These are phyloP conservation scores for Avena eriantha DNA, from an alignment of 176 grass and related monocot genomes.

Conservation along the genomic window DNA sequence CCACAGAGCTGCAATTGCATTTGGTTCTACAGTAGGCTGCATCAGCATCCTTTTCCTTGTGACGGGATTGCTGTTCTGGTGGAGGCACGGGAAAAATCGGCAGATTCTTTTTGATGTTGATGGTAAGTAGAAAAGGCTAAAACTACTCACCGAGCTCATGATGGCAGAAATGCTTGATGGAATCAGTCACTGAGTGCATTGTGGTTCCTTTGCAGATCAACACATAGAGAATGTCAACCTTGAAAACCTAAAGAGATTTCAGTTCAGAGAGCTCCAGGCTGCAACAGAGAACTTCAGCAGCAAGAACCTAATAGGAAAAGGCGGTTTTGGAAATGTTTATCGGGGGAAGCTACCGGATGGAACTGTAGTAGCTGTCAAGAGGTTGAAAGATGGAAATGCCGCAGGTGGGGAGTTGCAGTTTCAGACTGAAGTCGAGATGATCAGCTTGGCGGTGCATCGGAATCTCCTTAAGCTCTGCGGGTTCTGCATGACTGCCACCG, in stretches of 20 bases:
- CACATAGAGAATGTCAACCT: conserved; percentile 62
- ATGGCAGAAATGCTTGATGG: conserved; percentile 14
- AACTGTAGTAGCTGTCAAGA: conserved; percentile 71
- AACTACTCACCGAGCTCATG: conserved; percentile 7
- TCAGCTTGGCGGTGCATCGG: conserved; percentile 81
- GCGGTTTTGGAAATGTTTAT: conserved; percentile 82
- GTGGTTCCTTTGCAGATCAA: conserved; percentile 54
- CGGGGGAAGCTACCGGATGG: conserved; percentile 66
- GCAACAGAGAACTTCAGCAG: conserved; percentile 84
- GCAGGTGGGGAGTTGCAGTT: conserved; percentile 74
- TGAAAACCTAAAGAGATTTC: conserved; percentile 74
- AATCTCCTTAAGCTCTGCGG: conserved; percentile 79
- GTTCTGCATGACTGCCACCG: conserved; percentile 78
- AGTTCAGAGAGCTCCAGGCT: conserved; percentile 78
- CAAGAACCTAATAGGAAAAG: conserved; percentile 82
- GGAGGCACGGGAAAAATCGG: conserved; percentile 54
- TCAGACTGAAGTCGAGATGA: conserved; percentile 90
- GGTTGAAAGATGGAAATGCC: conserved; percentile 83
- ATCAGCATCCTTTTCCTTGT: conserved; percentile 58
- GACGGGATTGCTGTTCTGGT: conserved; percentile 68
- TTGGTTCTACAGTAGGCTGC: conserved; percentile 65
- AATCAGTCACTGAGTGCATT: conserved; percentile 32
- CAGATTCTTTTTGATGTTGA: conserved; percentile 62
- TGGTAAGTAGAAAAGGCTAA: conserved; percentile 54
- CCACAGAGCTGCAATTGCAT: conserved; percentile 57